Evolutionary conservation across 345 rosid genomes (phyloP).

Genomic region (Pistacia vera): DNA sequence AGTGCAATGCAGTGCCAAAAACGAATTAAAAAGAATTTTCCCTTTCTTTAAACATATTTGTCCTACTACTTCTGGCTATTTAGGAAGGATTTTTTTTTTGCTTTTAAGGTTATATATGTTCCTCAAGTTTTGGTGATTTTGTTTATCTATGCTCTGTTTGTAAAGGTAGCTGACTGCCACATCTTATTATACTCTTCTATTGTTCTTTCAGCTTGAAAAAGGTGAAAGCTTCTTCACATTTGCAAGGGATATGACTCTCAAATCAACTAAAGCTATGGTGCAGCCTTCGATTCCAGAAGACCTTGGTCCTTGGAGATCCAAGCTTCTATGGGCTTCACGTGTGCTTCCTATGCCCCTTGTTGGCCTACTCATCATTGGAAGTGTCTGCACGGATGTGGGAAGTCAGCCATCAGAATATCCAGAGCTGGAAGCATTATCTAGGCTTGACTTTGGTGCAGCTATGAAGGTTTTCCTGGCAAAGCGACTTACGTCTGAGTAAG

Average conservation of each 20-base stretch:
- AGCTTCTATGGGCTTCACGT: constrained; percentile 93
- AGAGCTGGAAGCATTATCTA: constrained; percentile 82
- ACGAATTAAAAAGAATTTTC: not conserved
- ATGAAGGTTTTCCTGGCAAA: constrained; percentile 92
- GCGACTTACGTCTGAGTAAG: constrained; percentile 88
- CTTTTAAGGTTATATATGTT: not conserved
- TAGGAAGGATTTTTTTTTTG: not conserved
- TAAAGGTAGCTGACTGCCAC: constrained; percentile 8
- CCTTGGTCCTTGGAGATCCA: constrained; percentile 85
- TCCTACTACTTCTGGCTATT: not conserved
- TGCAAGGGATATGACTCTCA: constrained; percentile 86
- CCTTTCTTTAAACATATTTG: not conserved
- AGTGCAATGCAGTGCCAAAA: not conserved
- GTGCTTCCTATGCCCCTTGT: constrained; percentile 98
- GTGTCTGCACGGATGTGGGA: constrained; percentile 68
- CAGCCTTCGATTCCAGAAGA: constrained; percentile 61
- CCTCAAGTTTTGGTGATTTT: not conserved
- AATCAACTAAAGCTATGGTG: constrained; percentile 81
- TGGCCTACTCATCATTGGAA: constrained; percentile 80
- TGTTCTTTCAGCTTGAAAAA: constrained; percentile 62
- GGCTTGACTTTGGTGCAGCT: constrained; percentile 84
- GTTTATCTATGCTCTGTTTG: not conserved
- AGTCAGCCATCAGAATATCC: constrained; percentile 65
- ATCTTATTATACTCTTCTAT: constrained; percentile 17
- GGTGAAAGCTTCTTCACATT: constrained; percentile 90